A percentile compares a stretch with the other conserved stretches of the same genome.
Conservation (phyloP, 176 grass and related monocot genomes). For the Tillandsia leiboldiana region DNA sequence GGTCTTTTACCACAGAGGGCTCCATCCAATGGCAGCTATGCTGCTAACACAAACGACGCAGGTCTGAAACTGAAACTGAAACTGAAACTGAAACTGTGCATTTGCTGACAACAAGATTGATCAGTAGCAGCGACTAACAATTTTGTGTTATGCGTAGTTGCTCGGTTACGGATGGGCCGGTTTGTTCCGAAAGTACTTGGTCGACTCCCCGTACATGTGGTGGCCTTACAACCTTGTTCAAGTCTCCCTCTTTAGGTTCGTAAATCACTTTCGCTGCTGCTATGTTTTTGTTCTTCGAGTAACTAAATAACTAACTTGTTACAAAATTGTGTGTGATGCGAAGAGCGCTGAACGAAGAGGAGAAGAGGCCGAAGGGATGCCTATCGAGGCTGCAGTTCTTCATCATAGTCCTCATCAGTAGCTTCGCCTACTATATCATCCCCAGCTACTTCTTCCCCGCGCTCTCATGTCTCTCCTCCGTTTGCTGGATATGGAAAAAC, state of each 20-base stretch:
- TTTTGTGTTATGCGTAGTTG: conserved; percentile 23
- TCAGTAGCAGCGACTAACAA: neutral
- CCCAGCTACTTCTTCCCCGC: conserved; percentile 69
- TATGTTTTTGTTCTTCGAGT: neutral
- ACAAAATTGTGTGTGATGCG: neutral
- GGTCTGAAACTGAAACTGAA: conserved; percentile 9
- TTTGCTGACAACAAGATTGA: neutral
- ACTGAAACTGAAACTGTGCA: neutral
- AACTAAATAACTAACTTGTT: neutral
- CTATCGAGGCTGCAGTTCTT: conserved; percentile 68
- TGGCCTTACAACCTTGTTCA: conserved; percentile 69
- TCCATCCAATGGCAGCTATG: conserved; percentile 50
- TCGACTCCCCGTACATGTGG: conserved; percentile 93
- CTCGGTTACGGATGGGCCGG: conserved; percentile 87
- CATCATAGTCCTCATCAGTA: conserved; percentile 37
- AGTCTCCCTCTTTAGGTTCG: conserved; percentile 70
- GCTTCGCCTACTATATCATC: conserved; percentile 74
- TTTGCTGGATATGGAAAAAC: conserved; percentile 48
- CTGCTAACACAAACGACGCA: conserved; percentile 39
- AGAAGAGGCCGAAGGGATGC: conserved; percentile 47
- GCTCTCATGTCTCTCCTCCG: conserved; percentile 22
- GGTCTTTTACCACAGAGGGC: conserved; percentile 57
- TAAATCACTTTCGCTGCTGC: neutral
- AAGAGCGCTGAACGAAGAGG: conserved; percentile 72
- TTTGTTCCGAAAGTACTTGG: conserved; percentile 58